A percentile compares a stretch with the other conserved stretches of the same genome.
Conservation (phyloP, 306 rosid genomes). For the Vigna reflexopilosa region DNA sequence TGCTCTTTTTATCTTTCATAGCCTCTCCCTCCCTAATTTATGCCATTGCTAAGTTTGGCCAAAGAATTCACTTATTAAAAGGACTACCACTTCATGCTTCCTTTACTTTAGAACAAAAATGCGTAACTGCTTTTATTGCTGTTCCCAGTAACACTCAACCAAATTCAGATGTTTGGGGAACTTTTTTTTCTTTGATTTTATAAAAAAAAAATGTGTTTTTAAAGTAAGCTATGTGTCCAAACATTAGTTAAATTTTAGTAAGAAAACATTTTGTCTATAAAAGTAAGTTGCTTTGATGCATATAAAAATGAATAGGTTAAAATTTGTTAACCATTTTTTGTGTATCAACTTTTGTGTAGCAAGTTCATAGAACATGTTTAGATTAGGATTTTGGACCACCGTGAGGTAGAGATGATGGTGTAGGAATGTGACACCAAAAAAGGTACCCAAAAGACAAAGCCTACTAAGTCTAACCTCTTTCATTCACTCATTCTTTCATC, state of each 20-base stretch:
- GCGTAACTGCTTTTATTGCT: background rate
- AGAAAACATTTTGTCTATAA: too few relatives aligned
- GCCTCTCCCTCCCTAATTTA: background rate
- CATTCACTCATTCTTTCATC: conserved; percentile 36
- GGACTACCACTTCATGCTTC: background rate
- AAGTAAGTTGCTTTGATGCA: too few relatives aligned
- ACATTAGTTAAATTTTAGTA: too few relatives aligned
- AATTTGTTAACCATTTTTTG: too few relatives aligned
- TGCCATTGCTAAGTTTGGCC: background rate
- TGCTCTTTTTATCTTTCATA: background rate
- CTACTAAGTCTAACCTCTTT: conserved; percentile 38
- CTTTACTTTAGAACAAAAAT: background rate
- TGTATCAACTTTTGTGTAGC: too few relatives aligned
- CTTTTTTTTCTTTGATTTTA: too few relatives aligned
- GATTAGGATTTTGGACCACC: conserved; percentile 31
- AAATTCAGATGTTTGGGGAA: too few relatives aligned
- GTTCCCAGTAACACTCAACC: too few relatives aligned
- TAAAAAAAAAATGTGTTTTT: too few relatives aligned
- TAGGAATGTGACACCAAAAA: conserved; percentile 14
- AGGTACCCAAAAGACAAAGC: conserved; percentile 46
- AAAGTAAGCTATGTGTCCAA: too few relatives aligned
- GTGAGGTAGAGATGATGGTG: conserved; percentile 24
- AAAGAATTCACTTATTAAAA: background rate
- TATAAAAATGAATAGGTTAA: too few relatives aligned
- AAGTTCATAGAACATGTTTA: too few relatives aligned